phyloP scores from a whole-genome alignment of 495 filamentous ascomycete species.

The Daldinia caldariorum region DNA sequence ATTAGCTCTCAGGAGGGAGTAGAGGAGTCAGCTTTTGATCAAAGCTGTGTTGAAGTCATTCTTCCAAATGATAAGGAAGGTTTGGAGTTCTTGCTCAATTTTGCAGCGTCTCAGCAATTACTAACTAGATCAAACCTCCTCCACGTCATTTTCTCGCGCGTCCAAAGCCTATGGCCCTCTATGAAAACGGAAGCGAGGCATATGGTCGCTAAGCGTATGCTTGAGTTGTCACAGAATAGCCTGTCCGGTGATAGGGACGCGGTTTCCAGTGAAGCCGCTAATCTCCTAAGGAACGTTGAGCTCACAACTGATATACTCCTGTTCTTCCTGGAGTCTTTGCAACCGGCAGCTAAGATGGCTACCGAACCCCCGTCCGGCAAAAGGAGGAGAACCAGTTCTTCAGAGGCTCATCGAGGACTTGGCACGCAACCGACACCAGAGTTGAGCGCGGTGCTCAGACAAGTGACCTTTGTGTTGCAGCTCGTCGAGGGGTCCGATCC shows the following conservation, averaged over 20 bases:
- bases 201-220: slow-evolving; percentile 66
- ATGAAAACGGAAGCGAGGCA: slow-evolving; percentile 71
- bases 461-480: slow-evolving; percentile 87
- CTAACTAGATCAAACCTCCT: slow-evolving; percentile 61
- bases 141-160: slow-evolving; percentile 68
- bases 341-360: slow-evolving; percentile 69
- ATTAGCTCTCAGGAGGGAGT: slow-evolving; percentile 65
- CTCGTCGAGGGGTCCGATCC: slow-evolving; percentile 81
- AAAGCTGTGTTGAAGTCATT: slow-evolving; percentile 68
- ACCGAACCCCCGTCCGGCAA: slow-evolving; percentile 73
- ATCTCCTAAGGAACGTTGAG: slow-evolving; percentile 72
- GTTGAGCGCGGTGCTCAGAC: slow-evolving; percentile 69
- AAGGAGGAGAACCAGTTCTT: slow-evolving; percentile 76
- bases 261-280: slow-evolving; percentile 66
- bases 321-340: slow-evolving; percentile 73
- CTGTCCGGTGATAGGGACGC: slow-evolving; percentile 36
- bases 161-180: slow-evolving; percentile 74
- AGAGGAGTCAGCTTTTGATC: slow-evolving; percentile 66
- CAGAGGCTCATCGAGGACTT: slow-evolving; percentile 59
- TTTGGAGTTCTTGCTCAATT: slow-evolving; percentile 64
- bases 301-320: slow-evolving; percentile 76
- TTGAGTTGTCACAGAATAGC: slow-evolving; percentile 55
- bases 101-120: slow-evolving; percentile 61
- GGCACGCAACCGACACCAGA: slow-evolving; percentile 56
- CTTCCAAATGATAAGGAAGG: slow-evolving; percentile 73